These are phyloP conservation scores for Metarhizium brunneum DNA, from an alignment of 2,329 filamentous ascomycete genomes.

Conservation along the genomic window DNA sequence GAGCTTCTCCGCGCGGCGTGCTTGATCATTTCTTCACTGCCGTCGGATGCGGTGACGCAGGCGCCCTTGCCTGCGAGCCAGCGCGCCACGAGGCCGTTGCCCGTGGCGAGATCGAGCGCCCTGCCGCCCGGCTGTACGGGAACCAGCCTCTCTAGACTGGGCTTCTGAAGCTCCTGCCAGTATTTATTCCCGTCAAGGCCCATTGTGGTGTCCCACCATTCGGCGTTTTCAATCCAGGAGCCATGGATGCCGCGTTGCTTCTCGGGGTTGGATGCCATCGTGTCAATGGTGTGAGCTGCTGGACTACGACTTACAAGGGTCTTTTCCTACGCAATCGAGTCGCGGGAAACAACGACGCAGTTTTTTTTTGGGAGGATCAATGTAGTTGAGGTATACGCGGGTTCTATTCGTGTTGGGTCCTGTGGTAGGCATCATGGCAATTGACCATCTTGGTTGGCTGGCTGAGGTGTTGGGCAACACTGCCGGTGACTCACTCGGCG, in stretches of 20 bases:
- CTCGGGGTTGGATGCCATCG: too few species aligned
- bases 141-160: slow-evolving; percentile 28
- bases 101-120: slow-evolving; percentile 38
- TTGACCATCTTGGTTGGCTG: neutral
- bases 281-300: too few species aligned
- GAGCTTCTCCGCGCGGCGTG: slow-evolving; percentile 16
- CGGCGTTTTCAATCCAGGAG: slow-evolving; percentile 32
- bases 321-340: too few species aligned
- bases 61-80: slow-evolving; percentile 29
- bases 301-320: too few species aligned
- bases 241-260: slow-evolving; percentile 14
- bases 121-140: slow-evolving; percentile 12
- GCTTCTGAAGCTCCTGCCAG: slow-evolving; percentile 32
- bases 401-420: too few species aligned
- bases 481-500: neutral
- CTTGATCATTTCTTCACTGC: slow-evolving; percentile 29
- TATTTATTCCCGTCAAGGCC: slow-evolving; percentile 33
- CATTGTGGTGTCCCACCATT: slow-evolving; percentile 31
- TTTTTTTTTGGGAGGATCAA: too few species aligned
- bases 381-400: too few species aligned
- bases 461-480: neutral
- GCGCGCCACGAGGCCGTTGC: slow-evolving; percentile 38
- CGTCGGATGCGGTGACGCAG: slow-evolving; percentile 34
- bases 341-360: too few species aligned
- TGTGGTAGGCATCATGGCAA: too few species aligned